Conservation (phyloP, 208 protist species). For the Trypanosoma rangeli region DNA sequence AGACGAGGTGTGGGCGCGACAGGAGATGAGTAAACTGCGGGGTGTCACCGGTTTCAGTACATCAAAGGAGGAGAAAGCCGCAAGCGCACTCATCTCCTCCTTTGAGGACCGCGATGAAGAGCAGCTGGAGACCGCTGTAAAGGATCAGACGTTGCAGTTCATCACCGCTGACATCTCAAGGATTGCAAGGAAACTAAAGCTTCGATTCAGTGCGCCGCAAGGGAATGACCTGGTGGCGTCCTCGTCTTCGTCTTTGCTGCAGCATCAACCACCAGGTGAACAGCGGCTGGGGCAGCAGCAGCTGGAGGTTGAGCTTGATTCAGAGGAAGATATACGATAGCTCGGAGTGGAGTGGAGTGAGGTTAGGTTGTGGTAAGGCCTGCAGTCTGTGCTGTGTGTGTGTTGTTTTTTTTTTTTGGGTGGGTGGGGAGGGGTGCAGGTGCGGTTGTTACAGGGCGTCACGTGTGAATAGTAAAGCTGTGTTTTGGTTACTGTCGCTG, state of each 20-base stretch:
- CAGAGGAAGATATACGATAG: constrained; percentile 22
- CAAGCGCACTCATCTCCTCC: constrained; percentile 40
- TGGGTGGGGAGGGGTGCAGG: background rate
- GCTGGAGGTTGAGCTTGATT: constrained; percentile 28
- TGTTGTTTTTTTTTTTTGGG: constrained; percentile 5
- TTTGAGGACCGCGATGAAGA: constrained; percentile 71
- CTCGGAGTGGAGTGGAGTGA: background rate
- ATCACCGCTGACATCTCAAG: constrained; percentile 59
- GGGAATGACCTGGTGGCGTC: background rate
- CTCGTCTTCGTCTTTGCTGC: too few relatives aligned
- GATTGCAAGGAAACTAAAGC: constrained; percentile 61
- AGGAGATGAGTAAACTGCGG: constrained; percentile 54
- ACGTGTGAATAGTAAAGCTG: too few relatives aligned
- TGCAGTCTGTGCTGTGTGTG: background rate
- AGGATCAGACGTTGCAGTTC: constrained; percentile 63
- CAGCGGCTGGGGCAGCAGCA: constrained; percentile 6
- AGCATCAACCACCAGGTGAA: background rate
- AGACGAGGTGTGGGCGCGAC: constrained; percentile 59
- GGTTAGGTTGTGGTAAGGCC: too few relatives aligned
- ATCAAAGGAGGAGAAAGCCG: constrained; percentile 55
- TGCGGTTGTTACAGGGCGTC: too few relatives aligned
- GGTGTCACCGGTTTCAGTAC: constrained; percentile 59
- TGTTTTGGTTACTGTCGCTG: too few relatives aligned
- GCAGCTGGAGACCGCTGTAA: constrained; percentile 47
- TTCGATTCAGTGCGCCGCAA: constrained; percentile 24